Evolutionary conservation across 176 grass and related monocot genomes (phyloP), one percentile per base, ranked within the genome.

Genomic region (Lolium multiflorum): DNA sequence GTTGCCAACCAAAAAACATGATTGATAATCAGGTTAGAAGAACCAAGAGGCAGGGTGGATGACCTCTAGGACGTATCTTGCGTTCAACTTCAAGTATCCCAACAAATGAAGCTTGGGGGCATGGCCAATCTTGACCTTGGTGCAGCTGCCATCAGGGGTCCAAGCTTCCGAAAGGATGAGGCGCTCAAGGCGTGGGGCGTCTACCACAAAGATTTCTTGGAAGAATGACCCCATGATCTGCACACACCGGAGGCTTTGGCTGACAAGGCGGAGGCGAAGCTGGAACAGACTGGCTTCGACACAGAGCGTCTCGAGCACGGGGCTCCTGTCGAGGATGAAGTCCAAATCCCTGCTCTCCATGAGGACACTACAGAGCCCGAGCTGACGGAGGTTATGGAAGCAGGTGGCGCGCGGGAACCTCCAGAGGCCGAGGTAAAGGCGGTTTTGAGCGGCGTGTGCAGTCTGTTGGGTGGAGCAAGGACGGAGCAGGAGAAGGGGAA

Each of bases 311-410:
- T 73, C 70, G 12, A 73, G 43, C 70, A 73, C 6, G n/a, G 70
- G 70, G 43, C 70, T 73, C n/a, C 43, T 48, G n/a, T 73, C 70
- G 12, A 73, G 70, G n/a, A 73, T 48, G 70, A 73, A 73, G n/a
- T 73, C 70, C 70, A 73, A 15, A 49, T 49, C 70, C 11, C 22
- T 49, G 70, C n/a, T 73, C 2, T 48, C n/a, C 43, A 73, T 73
- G 43, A 24, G 5, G n/a, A 73, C n/a, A 6, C 5, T 49, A 11
- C 3, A 4, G 70, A 73, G 22, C 11, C 70, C 70, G 12, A 73
- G n/a, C 43, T 73, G 43, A 24, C 11, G 43, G 43, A 73, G 70
- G 43, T 73, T 73, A 24, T 43, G 70, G 70, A 49, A 73, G 9
- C 11, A 49, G 43, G 43, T 49, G 43, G 2, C 43, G n/a, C n/a